Evolutionary conservation across 176 grass and related monocot species (phyloP).

Genomic region (Lolium perenne): DNA sequence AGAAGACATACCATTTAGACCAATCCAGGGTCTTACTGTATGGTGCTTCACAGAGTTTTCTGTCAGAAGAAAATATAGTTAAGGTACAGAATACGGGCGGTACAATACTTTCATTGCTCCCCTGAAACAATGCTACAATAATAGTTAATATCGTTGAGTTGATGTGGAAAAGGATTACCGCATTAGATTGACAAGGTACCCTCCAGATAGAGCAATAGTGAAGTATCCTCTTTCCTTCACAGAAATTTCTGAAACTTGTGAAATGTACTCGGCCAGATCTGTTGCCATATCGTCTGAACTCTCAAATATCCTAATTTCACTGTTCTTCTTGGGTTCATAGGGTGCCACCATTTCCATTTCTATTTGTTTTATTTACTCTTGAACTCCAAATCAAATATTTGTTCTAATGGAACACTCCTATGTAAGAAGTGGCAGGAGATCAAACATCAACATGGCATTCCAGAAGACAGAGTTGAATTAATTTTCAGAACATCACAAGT

Average conservation of each 20-base stretch:
- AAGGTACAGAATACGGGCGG: background rate
- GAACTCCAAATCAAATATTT: conserved; percentile 34
- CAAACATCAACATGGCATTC: conserved; percentile 10
- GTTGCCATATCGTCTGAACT: conserved; percentile 64
- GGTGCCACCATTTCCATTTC: conserved; percentile 47
- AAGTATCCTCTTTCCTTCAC: conserved; percentile 82
- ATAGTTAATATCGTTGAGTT: conserved; percentile 3
- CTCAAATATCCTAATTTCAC: conserved; percentile 70
- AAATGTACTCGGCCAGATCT: conserved; percentile 74
- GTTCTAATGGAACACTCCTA: conserved; percentile 39
- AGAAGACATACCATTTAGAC: conserved; percentile 94
- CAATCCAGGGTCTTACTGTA: conserved; percentile 94
- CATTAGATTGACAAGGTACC: conserved; percentile 58
- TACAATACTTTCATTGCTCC: background rate
- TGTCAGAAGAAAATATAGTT: conserved; percentile 31
- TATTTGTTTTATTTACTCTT: conserved; percentile 31
- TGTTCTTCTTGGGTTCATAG: conserved; percentile 56
- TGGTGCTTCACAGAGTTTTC: conserved; percentile 87
- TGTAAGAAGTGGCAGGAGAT: conserved; percentile 40
- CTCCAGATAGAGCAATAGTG: conserved; percentile 70
- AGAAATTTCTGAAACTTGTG: conserved; percentile 75
- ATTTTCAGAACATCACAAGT: conserved; percentile 22
- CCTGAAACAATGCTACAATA: conserved; percentile 12
- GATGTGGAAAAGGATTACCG: conserved; percentile 41
- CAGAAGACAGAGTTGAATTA: background rate